Base-by-base conservation (phyloP, 169 alveolate species). In the Ichthyophthirius multifiliis region DNA sequence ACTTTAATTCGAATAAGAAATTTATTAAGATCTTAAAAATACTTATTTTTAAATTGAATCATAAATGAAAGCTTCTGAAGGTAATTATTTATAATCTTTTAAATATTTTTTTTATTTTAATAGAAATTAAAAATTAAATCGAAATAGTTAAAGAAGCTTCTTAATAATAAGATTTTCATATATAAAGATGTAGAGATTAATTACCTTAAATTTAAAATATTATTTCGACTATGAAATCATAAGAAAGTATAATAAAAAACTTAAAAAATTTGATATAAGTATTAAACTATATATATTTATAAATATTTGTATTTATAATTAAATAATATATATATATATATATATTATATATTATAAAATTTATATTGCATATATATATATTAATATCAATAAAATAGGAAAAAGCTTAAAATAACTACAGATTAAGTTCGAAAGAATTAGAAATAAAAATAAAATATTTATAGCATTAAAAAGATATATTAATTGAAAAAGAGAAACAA, bases 11-110 rank as follows among this genome's bases (percentile, higher is more conserved):
- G 86, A 81, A 23, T 10, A 76, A 30, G 55, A 44, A 18, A 43
- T 71, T 5, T 81, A 81, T 63, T 65, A 81, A 44, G 86, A 81
- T 43, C 34, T 81, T 20, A 64, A 81, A 23, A 67, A 81, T 27
- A 65, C 67, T 18, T 81, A 73, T 73, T 81, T 71, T 20, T 48
- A 74, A 48, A 73, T 81, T 35, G 86, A 81, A 41, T n/a, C 16
- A 37, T 46, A 74, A 31, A 74, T 71, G 12, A 13, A 74, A 10
- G 45, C 16, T 4, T 75, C 86, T 4, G 73, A 73, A 62, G 31
- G 64, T 73, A 81, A 39, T n/a, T 13, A 0, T n/a, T 27, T 64
- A n/a, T 31, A 32, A 6, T 15, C 27, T 5, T 0, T 64, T 12
- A 30, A 9, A 64, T 15, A 15, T 64, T 0, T 3, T 15, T 64